Percentiles rank a stretch among this genome's conserved stretches.
Conservation (phyloP, 257 asterid species). For the Verbena officinalis region DNA sequence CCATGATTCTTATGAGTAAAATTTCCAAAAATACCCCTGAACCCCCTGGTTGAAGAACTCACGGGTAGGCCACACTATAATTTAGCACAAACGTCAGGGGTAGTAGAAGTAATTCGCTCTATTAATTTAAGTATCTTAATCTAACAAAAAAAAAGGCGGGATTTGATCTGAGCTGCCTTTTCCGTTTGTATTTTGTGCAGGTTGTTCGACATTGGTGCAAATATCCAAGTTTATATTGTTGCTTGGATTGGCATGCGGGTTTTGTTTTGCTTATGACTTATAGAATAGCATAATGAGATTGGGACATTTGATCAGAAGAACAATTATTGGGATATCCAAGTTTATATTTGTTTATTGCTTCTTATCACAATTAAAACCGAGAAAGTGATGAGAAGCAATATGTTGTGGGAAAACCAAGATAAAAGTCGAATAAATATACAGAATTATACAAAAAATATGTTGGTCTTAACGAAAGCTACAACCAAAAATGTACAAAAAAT, state of each 20-base stretch:
- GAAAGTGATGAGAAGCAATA: slow-evolving; percentile 18
- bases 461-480: background rate
- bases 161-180: no score
- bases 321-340: background rate
- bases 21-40: no score
- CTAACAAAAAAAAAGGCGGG: no score
- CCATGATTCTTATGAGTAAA: no score
- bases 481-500: slow-evolving; percentile 1
- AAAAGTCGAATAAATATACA: no score
- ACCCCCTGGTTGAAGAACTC: no score
- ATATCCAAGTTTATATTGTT: slow-evolving; percentile 18
- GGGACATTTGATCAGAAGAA: background rate
- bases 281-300: background rate
- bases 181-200: slow-evolving; percentile 35
- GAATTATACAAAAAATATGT: no score
- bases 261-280: slow-evolving; percentile 21
- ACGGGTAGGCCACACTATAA: no score
- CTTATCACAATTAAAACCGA: slow-evolving; percentile 3
- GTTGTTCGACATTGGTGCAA: slow-evolving; percentile 34
- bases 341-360: slow-evolving; percentile 9
- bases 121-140: no score
- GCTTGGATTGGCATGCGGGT: slow-evolving; percentile 35
- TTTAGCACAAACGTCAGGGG: no score
- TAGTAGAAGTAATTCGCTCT: no score
- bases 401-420: background rate